Evolutionary conservation across 345 rosid species (phyloP), one percentile per base, ranked within the genome.

Genomic region (Rhodamnia argentea): DNA sequence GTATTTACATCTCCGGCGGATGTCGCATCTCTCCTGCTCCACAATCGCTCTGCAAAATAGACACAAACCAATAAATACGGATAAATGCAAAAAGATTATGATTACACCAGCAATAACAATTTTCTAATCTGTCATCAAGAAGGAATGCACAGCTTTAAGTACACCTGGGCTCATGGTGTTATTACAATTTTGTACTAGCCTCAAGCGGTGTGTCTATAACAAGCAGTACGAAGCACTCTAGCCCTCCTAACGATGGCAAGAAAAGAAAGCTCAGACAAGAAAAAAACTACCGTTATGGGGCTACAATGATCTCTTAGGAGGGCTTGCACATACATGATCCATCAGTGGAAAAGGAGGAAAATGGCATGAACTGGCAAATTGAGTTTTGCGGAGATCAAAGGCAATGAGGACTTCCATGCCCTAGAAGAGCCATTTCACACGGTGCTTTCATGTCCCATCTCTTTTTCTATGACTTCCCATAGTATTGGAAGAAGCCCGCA

Each of bases 11-110:
- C 92, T 47, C 88, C 92, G 0, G 88, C 52, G 10, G 98, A 92
- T 84, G 88, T 92, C 13, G 91, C 88, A 87, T 93, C 95, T 88
- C 91, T 88, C 51, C 89, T 88, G 88, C 96, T 97, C 98, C 96
- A 93, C 86, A 95, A 86, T 83, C 95, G 95, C 87, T 96, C 98
- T 94, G 84, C 52, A 56, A 9, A 44, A 50, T 26, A 47, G 60
- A 14, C 9, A 51, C 76, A 62, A 75, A 37, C 59, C 52, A 82
- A 42, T 44, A 13, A 9, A n/a, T 60, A 5, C 18, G 0, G 4
- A 60, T 60, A 18, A 12, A 14, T 14, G 37, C 7, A 27, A 60
- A 60, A 59, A n/a, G 37, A 60, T 27, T 2, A 60, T 3, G 18
- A 60, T 26, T 13, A 27, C 18, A 60, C 18, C 12, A 27, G 13